Percentiles rank a stretch among this genome's conserved stretches.
Conservation (phyloP, 371 early-diverging fungal genomes). For the Mortierella sp. region DNA sequence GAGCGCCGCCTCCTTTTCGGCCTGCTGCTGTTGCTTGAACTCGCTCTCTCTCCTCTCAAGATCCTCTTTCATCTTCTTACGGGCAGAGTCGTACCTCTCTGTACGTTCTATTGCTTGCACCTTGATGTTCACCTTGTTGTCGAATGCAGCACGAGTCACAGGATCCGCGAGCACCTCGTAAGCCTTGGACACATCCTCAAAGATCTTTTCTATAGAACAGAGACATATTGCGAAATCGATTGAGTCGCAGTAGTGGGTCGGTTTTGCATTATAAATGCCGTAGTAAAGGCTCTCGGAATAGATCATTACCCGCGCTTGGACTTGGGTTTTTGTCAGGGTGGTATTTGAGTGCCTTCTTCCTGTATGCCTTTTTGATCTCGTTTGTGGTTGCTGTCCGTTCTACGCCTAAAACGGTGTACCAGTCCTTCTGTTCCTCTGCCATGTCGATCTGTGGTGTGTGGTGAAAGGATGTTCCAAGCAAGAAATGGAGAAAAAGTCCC, state of each 20-base stretch:
- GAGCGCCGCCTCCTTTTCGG: conserved; percentile 31
- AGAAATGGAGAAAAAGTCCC: too few relatives aligned
- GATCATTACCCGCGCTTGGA: conserved; percentile 74
- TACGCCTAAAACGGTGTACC: conserved; percentile 89
- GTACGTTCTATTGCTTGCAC: conserved; percentile 42
- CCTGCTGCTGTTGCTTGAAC: conserved; percentile 43
- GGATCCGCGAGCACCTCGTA: conserved; percentile 48
- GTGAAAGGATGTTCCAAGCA: too few relatives aligned
- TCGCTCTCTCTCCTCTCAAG: conserved; percentile 41
- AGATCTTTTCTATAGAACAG: conserved; percentile 32
- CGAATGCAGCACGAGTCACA: conserved; percentile 47
- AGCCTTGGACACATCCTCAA: conserved; percentile 49
- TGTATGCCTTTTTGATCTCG: conserved; percentile 95
- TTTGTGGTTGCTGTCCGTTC: conserved; percentile 77
- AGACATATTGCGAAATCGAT: background rate
- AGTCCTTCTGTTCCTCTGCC: conserved; percentile 60
- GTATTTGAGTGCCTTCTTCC: conserved; percentile 85
- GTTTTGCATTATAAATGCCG: too few relatives aligned
- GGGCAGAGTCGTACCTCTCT: conserved; percentile 36
- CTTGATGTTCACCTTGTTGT: conserved; percentile 40
- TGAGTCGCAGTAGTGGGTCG: too few relatives aligned
- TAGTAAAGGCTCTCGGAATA: too few relatives aligned
- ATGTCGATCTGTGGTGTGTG: conserved; percentile 6
- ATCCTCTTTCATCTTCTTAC: conserved; percentile 48
- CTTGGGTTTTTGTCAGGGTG: conserved; percentile 95